These are phyloP conservation scores for Chrysoporthe austroafricana DNA, from an alignment of 2,329 filamentous ascomycete genomes.

Conservation along the genomic window DNA sequence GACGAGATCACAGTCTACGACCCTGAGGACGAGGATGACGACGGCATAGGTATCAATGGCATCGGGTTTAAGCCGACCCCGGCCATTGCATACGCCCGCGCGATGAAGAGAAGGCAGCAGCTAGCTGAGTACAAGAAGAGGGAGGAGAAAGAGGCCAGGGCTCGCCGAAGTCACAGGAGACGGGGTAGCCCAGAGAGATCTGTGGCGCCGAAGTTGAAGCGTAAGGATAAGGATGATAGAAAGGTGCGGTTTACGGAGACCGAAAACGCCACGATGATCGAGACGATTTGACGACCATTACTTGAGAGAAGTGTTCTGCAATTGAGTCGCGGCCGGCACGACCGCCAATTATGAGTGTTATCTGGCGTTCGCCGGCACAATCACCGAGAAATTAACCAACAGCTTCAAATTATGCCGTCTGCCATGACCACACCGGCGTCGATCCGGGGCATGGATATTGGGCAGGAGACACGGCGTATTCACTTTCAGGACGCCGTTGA, in stretches of 20 bases:
- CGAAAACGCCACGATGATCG: constrained; percentile 34
- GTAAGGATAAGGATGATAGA: constrained; percentile 35
- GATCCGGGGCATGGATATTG: background rate
- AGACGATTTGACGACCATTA: constrained; percentile 18
- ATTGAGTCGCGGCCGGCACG: background rate
- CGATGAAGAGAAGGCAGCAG: constrained; percentile 62
- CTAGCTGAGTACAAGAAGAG: constrained; percentile 65
- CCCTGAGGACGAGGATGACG: constrained; percentile 66
- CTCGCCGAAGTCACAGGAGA: constrained; percentile 57
- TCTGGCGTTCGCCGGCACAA: constrained; percentile 9
- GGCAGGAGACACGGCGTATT: background rate
- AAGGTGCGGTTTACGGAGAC: constrained; percentile 48
- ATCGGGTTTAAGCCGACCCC: constrained; percentile 69
- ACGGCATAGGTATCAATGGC: constrained; percentile 69
- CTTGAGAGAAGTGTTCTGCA: background rate
- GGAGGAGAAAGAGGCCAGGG: constrained; percentile 64
- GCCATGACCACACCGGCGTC: background rate
- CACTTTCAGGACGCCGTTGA: background rate
- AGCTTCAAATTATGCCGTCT: background rate
- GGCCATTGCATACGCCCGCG: constrained; percentile 60
- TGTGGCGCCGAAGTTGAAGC: constrained; percentile 34
- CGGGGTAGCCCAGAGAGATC: constrained; percentile 39
- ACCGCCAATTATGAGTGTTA: background rate
- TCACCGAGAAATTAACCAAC: background rate
- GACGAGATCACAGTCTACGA: constrained; percentile 71